Base-by-base conservation (phyloP, 1,284 basidiomycete species). In the Ganoderma lingzhi region DNA sequence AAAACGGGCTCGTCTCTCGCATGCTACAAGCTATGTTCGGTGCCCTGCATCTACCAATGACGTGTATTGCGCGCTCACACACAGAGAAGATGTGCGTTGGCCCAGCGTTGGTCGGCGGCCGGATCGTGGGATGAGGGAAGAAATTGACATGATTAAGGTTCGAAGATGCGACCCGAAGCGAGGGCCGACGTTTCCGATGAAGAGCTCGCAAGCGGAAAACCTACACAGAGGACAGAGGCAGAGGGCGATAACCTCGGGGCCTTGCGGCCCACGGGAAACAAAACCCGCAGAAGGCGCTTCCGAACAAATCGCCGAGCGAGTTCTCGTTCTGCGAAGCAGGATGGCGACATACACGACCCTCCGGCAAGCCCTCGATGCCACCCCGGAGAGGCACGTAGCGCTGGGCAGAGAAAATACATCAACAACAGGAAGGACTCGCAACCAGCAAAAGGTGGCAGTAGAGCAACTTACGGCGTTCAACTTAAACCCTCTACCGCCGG, bases 391-490 rank as follows among this genome's bases (percentile, higher is more conserved):
- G 19, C 32, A 35, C 15, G 56, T 12, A 12, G 56, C 17, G 56
- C 35, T 35, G 56, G 35, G 35, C 17, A 59, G 56, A 37, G 56
- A 59, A 59, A 39, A 59, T 17, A 4, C 32, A n/a, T 59, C 35
- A 59, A n/a, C 32, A 37, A 59, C 35, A 37, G 56, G 56, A 59
- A 59, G 17, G 5, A 30, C 17, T 23, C 56, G 32, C 19, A 39
- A 19, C 56, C 35, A 59, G 56, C 32, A 59, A 59, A 35, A 4
- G 55, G 28, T 30, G 6, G 8, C 53, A 35, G 15, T 55, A 19
- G 32, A 56, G 56, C 17, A 59, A 59, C 56, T 23, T 39, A 59
- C 56, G 35, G 56, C 3, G 32, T 59, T 35, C 56, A 39, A 59
- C 32, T 23, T 17, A 1, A 23, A 59, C 35, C 2, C 17, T 37